Base-by-base conservation (phyloP, 2,329 filamentous ascomycete genomes). In the Verticillium tricorpus region DNA sequence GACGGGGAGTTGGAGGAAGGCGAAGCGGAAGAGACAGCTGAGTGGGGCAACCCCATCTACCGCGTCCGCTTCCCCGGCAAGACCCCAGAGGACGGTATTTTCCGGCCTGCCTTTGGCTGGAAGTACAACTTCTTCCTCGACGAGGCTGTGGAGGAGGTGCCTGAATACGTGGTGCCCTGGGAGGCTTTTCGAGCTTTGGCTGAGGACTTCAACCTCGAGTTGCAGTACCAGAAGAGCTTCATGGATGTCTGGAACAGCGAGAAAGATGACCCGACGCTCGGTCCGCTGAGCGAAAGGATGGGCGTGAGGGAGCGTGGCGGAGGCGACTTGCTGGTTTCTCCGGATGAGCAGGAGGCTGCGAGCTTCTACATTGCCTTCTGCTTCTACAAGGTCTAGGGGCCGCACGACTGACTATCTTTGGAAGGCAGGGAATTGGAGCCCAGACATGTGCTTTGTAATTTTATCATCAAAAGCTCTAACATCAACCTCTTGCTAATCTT, bases 121-220 rank as follows among this genome's bases (percentile, higher is more conserved):
- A 97, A 95, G 76, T 99, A 99, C 78, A 96, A 88, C 72, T 99
- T 97, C 80, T 96, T 93, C 75, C 87, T 99, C 61, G 89, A 95
- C 70, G 95, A 99, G 77, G 95, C 95, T 0, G 95, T 99, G 22
- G 94, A 98, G 74, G 91, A 93, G 72, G 92, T 97, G 8, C 94
- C 95, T 2, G 95, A 99, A 78, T 99, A 97, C 73, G 94, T 99
- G 1, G 95, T 99, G 1, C 95, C 95, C 0, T 99, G 95, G 94
- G 93, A 97, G 74, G 93, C 93, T 1, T 98, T 99, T 79, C 91
- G 95, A 77, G 93, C 92, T 31, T 80, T 98, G 69, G 95, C 95
- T 19, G 93, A 97, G 73, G 93, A 98, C 72, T 99, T 94, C 81
- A 97, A 97, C 69, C 85, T 99, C 7, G 95, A 99, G 74, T 78